These are phyloP conservation scores for Agrocybe praecox DNA, from an alignment of 768 basidiomycete genomes.

Conservation along the genomic window DNA sequence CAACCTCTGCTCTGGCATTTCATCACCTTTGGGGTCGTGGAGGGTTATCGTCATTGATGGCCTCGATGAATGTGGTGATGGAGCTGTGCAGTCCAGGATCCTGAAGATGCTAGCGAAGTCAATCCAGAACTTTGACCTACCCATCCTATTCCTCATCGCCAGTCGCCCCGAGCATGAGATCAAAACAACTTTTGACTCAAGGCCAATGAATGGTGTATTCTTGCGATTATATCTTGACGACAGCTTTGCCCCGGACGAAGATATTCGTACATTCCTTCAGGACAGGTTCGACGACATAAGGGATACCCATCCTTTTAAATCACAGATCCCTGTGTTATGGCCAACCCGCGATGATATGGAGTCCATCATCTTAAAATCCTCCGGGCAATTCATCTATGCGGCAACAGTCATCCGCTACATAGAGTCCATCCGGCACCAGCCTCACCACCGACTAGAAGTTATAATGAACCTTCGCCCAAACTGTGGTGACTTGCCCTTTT, in stretches of 20 bases:
- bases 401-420: slow-evolving; percentile 14
- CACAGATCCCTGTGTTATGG: not conserved
- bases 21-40: not conserved
- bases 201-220: not conserved
- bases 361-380: slow-evolving; percentile 9
- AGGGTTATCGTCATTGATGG: not conserved
- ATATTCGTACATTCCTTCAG: slow-evolving; percentile 10
- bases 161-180: slow-evolving; percentile 10
- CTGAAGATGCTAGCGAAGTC: not conserved
- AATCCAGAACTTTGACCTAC: not conserved
- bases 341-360: not conserved
- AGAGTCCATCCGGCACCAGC: slow-evolving; percentile 3
- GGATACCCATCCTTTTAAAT: slow-evolving; percentile 6
- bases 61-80: not conserved
- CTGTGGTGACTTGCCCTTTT: slow-evolving; percentile 6
- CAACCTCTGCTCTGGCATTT: no score
- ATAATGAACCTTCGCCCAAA: slow-evolving; percentile 6
- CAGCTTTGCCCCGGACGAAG: slow-evolving; percentile 3
- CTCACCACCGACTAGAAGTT: slow-evolving; percentile 5
- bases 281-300: slow-evolving; percentile 10
- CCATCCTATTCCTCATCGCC: not conserved
- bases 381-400: slow-evolving; percentile 21
- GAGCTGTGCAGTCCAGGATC: no score
- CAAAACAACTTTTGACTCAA: slow-evolving; percentile 2
- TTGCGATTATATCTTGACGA: slow-evolving; percentile 5